Evolutionary conservation across 768 basidiomycete genomes (phyloP).

Genomic region (Amanita rubescens): DNA sequence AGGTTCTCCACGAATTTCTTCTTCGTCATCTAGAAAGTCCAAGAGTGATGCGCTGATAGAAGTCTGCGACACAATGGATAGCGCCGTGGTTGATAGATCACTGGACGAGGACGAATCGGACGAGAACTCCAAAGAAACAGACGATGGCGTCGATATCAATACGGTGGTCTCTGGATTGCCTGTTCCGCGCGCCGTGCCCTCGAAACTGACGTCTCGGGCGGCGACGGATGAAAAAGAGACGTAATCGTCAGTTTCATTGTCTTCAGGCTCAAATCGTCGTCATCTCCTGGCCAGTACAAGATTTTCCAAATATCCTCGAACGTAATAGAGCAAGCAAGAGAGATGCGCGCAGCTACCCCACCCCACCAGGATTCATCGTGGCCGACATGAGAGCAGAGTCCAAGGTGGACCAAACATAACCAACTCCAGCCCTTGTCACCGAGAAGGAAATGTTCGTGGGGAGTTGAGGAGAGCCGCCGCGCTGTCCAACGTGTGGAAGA

Average conservation of each 20-base stretch:
- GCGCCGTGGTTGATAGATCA: background rate
- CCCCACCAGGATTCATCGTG: no score
- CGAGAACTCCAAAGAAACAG: background rate
- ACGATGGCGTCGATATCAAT: background rate
- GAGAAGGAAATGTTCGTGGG: conserved; percentile 84
- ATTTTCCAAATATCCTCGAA: background rate
- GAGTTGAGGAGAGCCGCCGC: conserved; percentile 90
- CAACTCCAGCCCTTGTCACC: conserved; percentile 37
- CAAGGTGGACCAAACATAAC: background rate
- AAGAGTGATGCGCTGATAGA: background rate
- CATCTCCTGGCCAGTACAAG: background rate
- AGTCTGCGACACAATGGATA: background rate
- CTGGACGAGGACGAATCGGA: background rate
- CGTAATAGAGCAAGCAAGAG: background rate
- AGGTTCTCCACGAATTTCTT: background rate
- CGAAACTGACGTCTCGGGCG: background rate
- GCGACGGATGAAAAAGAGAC: background rate
- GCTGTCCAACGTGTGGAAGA: conserved; percentile 86
- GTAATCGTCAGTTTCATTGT: background rate
- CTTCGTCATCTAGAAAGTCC: background rate
- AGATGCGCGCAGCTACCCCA: background rate
- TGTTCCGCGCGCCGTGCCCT: background rate
- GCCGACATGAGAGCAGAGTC: background rate
- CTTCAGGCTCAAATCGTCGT: background rate
- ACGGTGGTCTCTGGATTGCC: background rate